phyloP scores from a whole-genome alignment of 768 basidiomycete species.

The Cyclocybe aegerita region DNA sequence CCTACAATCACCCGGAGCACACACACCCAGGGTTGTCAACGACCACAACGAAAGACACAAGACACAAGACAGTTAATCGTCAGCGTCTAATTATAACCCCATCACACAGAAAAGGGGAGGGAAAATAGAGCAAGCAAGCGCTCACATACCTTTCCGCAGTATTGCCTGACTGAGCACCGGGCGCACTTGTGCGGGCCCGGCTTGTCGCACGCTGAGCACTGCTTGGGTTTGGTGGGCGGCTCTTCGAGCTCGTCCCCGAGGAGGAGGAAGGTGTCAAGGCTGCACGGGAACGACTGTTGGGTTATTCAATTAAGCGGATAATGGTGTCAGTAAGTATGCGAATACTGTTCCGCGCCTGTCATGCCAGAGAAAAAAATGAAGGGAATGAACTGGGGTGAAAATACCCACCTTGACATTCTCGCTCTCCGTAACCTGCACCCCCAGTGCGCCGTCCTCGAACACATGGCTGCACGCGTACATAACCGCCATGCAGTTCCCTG shows the following conservation, averaged over 20 bases:
- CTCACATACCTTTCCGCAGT: constrained; percentile 23
- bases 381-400: neutral
- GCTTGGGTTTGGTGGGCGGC: neutral
- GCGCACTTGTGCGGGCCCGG: constrained; percentile 11
- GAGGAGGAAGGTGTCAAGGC: constrained; percentile 14
- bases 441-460: constrained; percentile 27
- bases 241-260: constrained; percentile 15
- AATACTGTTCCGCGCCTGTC: no score
- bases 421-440: constrained; percentile 24
- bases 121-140: neutral
- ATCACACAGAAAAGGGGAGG: neutral
- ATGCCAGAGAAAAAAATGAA: no score
- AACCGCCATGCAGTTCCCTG: constrained; percentile 24
- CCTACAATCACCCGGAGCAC: constrained; percentile 6
- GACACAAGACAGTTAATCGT: neutral
- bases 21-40: no score
- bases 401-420: constrained; percentile 22
- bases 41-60: no score
- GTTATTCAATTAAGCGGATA: no score
- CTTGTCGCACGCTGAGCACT: constrained; percentile 15
- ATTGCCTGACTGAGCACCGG: constrained; percentile 12
- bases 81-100: neutral
- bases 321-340: no score
- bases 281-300: constrained; percentile 20
- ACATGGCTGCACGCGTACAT: constrained; percentile 27